Base-by-base conservation (phyloP, 1,139 yeast genomes). In the Diutina scorzettiae region DNA sequence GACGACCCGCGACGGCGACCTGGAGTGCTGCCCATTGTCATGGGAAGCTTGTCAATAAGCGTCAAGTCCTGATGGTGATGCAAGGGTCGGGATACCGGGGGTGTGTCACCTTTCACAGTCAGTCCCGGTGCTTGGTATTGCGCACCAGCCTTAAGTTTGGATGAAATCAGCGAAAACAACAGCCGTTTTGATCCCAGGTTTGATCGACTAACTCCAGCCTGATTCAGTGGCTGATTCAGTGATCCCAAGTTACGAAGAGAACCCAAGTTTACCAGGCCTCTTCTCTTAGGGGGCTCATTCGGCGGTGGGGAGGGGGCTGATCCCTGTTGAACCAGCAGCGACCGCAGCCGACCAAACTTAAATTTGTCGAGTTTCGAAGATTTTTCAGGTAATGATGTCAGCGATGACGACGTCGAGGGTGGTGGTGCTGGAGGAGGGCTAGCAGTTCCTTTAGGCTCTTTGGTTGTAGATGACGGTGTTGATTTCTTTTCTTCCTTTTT, bases 271-370 rank as follows among this genome's bases (percentile, higher is more conserved):
- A 34, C 28, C 27, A 43, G 21, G 48, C 48, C 37, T 50, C 43
- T 39, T 58, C 54, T 34, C 57, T 46, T 40, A 18, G 34, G 20
- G 7, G 41, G 34, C 7, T 41, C 17, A 9, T 12, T 27, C 17
- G 23, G 19, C n/a, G 40, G 32, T 5, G 43, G 42, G 40, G 48
- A 3, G 67, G 59, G 4, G 59, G 52, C 3, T 3, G 56, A 46
- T 16, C 14, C 91, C 81, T 40, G 76, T 1, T 95, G 95, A 79
- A 91, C 76, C 51, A 91, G 71, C 3, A 96, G 85, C 3, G 67
- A 59, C 33, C 69, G 51, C n/a, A 60, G 46, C 19, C 68, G 55
- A 9, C 65, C 63, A 18, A 56, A 44, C 48, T 53, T 56, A 47
- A 60, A 54, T 44, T 52, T 52, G 14, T 57, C 61, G 20, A 57